phyloP scores from a whole-genome alignment of 176 grass and related monocot species.

The Luzula sylvatica region DNA sequence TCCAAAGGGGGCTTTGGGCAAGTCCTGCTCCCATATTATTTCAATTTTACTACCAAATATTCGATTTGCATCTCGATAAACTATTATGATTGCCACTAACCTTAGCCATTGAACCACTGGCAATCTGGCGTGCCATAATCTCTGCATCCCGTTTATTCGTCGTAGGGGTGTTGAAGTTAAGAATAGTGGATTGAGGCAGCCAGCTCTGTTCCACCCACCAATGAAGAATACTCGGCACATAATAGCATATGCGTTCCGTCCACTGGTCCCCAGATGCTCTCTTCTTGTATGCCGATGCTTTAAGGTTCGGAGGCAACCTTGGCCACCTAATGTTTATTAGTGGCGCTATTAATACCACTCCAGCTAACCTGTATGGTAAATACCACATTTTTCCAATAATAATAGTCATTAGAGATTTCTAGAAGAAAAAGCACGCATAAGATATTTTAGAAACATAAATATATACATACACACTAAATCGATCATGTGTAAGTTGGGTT shows the following conservation, averaged over 20 bases:
- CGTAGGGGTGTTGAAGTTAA: constrained; percentile 36
- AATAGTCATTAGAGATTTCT: too few relatives aligned
- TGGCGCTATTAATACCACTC: constrained; percentile 50
- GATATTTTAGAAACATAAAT: too few relatives aligned
- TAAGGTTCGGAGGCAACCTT: constrained; percentile 39
- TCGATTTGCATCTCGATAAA: too few relatives aligned
- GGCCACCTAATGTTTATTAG: constrained; percentile 77
- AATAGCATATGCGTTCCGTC: constrained; percentile 51
- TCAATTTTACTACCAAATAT: too few relatives aligned
- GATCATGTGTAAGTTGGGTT: too few relatives aligned
- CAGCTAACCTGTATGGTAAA: constrained; percentile 40
- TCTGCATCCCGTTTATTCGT: constrained; percentile 58
- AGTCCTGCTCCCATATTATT: too few relatives aligned
- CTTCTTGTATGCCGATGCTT: constrained; percentile 24
- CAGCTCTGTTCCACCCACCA: constrained; percentile 82
- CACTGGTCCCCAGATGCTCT: constrained; percentile 56
- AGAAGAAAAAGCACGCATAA: too few relatives aligned
- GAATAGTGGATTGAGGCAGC: constrained; percentile 58
- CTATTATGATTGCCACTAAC: too few relatives aligned
- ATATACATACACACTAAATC: too few relatives aligned
- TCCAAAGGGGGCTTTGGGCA: too few relatives aligned
- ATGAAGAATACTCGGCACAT: constrained; percentile 56
- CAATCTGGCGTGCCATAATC: constrained; percentile 12
- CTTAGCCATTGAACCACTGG: constrained; percentile 34
- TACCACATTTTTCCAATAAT: too few relatives aligned